These are phyloP conservation scores for Marchantia paleacea DNA, from an alignment of 225 moss, liverwort and hornwort species.

Conservation along the genomic window DNA sequence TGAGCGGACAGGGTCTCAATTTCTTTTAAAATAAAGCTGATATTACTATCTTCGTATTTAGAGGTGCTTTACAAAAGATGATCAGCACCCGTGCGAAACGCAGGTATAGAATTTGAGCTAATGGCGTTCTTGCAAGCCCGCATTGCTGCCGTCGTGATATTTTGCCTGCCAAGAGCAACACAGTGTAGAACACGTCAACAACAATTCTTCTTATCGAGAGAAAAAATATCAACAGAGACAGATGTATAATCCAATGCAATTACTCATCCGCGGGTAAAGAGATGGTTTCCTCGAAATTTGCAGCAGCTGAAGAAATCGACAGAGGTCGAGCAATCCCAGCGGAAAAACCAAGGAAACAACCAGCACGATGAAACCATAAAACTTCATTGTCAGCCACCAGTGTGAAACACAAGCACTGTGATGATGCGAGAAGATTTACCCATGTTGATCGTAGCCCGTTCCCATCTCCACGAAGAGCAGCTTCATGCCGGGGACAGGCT, in stretches of 20 bases:
- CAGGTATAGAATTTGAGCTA: constrained; percentile 97
- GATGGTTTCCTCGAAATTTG: no score
- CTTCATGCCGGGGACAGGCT: constrained; percentile 27
- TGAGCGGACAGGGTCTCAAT: not conserved
- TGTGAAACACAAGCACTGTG: not conserved
- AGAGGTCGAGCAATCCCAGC: not conserved
- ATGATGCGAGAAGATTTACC: constrained; percentile 36
- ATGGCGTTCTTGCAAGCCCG: constrained; percentile 98
- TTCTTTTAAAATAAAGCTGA: no score
- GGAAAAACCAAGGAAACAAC: not conserved
- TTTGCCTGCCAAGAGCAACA: constrained; percentile 52
- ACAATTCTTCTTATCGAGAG: not conserved
- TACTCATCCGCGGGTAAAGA: no score
- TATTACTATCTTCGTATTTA: not conserved
- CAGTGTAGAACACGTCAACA: not conserved
- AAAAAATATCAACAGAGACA: not conserved
- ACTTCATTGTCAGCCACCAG: not conserved
- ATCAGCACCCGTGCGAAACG: constrained; percentile 81
- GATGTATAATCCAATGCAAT: no score
- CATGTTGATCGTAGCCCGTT: constrained; percentile 96
- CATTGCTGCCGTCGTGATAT: constrained; percentile 90
- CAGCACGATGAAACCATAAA: no score
- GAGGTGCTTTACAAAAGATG: no score
- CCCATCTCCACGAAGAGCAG: constrained; percentile 98
- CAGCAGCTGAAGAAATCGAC: not conserved